Evolutionary conservation across 306 rosid genomes (phyloP).

Genomic region (Cicer bijugum): DNA sequence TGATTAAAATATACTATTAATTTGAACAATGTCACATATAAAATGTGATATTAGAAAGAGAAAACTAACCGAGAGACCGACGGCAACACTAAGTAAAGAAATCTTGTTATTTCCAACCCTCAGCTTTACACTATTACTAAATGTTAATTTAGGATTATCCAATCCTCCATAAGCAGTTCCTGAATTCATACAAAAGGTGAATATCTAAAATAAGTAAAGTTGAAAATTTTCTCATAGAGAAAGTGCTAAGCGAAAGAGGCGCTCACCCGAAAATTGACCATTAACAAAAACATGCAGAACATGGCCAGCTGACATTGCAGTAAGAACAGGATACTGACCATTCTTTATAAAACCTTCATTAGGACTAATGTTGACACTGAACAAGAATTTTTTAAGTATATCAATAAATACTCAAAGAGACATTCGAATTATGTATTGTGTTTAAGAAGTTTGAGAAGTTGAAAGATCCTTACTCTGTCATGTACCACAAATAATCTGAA

Average conservation of each 20-base stretch:
- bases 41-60: conserved; percentile 9
- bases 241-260: conserved; percentile 1
- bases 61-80: conserved; percentile 89
- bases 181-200: conserved; percentile 44
- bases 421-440: conserved; percentile 9
- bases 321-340: conserved; percentile 66
- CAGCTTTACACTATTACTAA: conserved; percentile 64
- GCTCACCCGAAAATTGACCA: conserved; percentile 68
- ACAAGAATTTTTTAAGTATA: background rate
- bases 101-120: conserved; percentile 83
- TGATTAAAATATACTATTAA: background rate
- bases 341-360: conserved; percentile 65
- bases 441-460: conserved; percentile 22
- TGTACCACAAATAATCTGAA: conserved; percentile 85
- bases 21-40: conserved; percentile 14
- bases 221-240: background rate
- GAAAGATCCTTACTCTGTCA: conserved; percentile 69
- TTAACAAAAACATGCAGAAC: conserved; percentile 76
- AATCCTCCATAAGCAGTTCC: conserved; percentile 74
- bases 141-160: conserved; percentile 65
- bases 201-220: conserved; percentile 5
- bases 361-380: conserved; percentile 67
- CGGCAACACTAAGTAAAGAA: conserved; percentile 81
- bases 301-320: conserved; percentile 76
- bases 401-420: conserved; percentile 32